phyloP scores from a whole-genome alignment of 176 grass and related monocot species.

The Phyllostachys edulis region DNA sequence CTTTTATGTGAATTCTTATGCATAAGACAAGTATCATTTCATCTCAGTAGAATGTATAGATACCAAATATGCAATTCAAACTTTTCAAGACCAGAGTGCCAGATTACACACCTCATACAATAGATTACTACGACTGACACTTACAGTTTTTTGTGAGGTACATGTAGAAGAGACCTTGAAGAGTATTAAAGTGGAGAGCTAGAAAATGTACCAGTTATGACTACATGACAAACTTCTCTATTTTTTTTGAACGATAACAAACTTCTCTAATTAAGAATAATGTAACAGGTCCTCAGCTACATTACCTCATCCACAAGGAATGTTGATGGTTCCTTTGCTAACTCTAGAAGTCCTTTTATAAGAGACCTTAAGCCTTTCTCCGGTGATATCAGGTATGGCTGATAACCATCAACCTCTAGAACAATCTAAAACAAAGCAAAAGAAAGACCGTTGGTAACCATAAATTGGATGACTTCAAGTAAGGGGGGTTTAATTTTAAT shows the following conservation, averaged over 20 bases:
- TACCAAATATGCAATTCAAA: neutral
- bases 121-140: neutral
- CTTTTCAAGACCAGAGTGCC: neutral
- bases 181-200: neutral
- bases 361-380: conserved; percentile 80
- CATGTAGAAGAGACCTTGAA: neutral
- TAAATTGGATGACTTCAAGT: conserved; percentile 12
- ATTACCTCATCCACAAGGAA: conserved; percentile 88
- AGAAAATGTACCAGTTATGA: too few relatives aligned
- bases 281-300: neutral
- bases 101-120: neutral
- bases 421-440: conserved; percentile 53
- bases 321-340: conserved; percentile 80
- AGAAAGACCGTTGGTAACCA: neutral
- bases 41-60: neutral
- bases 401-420: conserved; percentile 86
- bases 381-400: conserved; percentile 82
- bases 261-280: neutral
- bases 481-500: neutral
- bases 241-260: too few relatives aligned
- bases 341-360: conserved; percentile 74
- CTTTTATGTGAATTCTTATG: conserved; percentile 4
- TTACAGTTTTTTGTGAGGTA: neutral
- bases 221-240: neutral
- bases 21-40: neutral